phyloP scores from a whole-genome alignment of 768 basidiomycete species.

The Suillus cothurnatus region DNA sequence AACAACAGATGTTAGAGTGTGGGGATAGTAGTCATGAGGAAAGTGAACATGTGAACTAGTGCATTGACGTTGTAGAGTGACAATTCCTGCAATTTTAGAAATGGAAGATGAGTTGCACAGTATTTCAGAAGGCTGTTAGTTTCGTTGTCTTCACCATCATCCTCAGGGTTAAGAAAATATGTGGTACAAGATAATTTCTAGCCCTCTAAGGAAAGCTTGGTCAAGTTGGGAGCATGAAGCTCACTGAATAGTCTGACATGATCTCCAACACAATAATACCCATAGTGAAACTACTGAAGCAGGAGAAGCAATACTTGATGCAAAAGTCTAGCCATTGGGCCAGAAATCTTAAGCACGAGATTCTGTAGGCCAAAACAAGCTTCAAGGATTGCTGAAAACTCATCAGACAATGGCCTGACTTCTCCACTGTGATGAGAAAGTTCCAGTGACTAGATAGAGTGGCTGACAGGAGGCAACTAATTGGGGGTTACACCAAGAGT shows the following conservation, averaged over 20 bases:
- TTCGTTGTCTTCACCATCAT: conserved; percentile 37
- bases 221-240: conserved; percentile 43
- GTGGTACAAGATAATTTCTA: conserved; percentile 30
- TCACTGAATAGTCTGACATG: conserved; percentile 42
- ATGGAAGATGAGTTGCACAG: conserved; percentile 31
- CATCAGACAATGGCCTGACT: too few species aligned
- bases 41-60: conserved; percentile 13
- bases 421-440: too few species aligned
- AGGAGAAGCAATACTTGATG: conserved; percentile 34
- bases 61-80: conserved; percentile 39
- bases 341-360: too few species aligned
- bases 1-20: conserved; percentile 23
- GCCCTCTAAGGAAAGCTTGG: conserved; percentile 45
- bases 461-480: too few species aligned
- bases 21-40: conserved; percentile 20
- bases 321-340: too few species aligned
- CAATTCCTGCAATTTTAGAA: conserved; percentile 39
- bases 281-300: conserved; percentile 43
- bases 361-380: too few species aligned
- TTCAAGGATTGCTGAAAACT: too few species aligned
- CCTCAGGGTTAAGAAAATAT: conserved; percentile 34
- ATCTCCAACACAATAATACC: conserved; percentile 43
- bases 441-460: too few species aligned
- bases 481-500: too few species aligned
- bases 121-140: conserved; percentile 37